Evolutionary conservation across 345 rosid species (phyloP), one percentile per base, ranked within the genome.

Genomic region (Microcos paniculata): DNA sequence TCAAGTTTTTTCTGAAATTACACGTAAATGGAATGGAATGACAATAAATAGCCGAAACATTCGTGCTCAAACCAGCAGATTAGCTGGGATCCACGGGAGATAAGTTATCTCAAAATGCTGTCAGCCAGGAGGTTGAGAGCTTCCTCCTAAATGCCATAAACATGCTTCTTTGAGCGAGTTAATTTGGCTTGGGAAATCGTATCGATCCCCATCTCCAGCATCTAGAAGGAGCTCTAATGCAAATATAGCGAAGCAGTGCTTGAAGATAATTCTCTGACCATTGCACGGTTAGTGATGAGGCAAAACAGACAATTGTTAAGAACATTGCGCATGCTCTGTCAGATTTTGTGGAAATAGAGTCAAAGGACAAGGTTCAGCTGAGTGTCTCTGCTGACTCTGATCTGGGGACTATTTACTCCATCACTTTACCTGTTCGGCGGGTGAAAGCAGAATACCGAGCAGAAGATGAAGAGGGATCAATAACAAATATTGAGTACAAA

Each of bases 201-300:
- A 35, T n/a, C n/a, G n/a, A n/a, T 96, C 93, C 85, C 99, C 98
- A 35, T 88, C 98, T 3, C 92, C 81, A 38, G 78, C 90, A 8
- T 72, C 89, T 2, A 89, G 87, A 70, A 90, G 85, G 82, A 90
- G 89, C 91, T 91, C 99, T 55, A 96, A 96, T 75, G 99, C 98
- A 35, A 93, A 89, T 81, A 85, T 89, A 73, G 99, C 99, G 4
- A 96, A 96, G 88, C 98, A 96, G 81, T 88, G 96, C 6, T 84
- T 96, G 78, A 90, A 90, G 90, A 96, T 96, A 98, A 96, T 96
- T 77, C 91, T 96, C 99, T 5, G 98, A 96, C 80, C 84, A 98
- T 62, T 96, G 97, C 38, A 97, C 93, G 0, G 99, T 96, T 2
- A 93, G 98, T 35, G 97, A 96, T 0, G 98, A 93, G 77, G 99